Base-by-base conservation (phyloP, 306 rosid species). In the Ammopiptanthus mongolicus region DNA sequence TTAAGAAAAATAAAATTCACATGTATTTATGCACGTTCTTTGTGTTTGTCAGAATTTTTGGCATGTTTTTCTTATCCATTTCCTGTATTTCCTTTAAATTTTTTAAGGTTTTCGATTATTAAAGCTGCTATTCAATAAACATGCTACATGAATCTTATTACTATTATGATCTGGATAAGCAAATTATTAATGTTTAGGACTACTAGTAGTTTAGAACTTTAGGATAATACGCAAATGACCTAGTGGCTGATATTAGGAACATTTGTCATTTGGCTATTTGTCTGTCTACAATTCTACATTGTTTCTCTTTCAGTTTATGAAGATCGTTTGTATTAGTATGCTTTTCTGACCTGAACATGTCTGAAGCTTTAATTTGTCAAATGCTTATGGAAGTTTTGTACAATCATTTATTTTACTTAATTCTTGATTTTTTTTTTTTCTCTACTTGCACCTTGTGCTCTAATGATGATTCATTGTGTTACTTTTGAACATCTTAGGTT, bases 131-230 rank as follows among this genome's bases (percentile, higher is more conserved):
- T 48, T 46, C 23, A 17, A 10, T 63, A 39, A 22, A 53, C 53
- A 42, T 47, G 64, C 8, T 47, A 23, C 29, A 31, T 58, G 41
- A 67, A 57, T 42, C 53, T 31, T 52, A 31, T 17, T 22, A 36
- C 18, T 77, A 11, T 76, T 71, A 48, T 56, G 34, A 59, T 78
- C 42, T 48, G 65, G 67, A 70, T 46, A 46, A 55, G 67, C 50
- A 64, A 52, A 55, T 63, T 39, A 44, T 37, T 52, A 13, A 53
- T 72, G 60, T 64, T 42, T 14, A 71, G 13, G 37, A 64, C 65
- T 33, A 13, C 22, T 48, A 19, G 47, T 57, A 17, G 6, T 73
- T 33, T 56, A 13, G 36, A 29, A 62, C 33, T n/a, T n/a, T n/a
- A n/a, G n/a, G n/a, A 29, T 19, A 37, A 31, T 51, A 62, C 10